Percentiles rank a stretch among this genome's conserved stretches.
Conservation (phyloP, 2,329 filamentous ascomycete genomes). For the Diaporthe citrichinensis region DNA sequence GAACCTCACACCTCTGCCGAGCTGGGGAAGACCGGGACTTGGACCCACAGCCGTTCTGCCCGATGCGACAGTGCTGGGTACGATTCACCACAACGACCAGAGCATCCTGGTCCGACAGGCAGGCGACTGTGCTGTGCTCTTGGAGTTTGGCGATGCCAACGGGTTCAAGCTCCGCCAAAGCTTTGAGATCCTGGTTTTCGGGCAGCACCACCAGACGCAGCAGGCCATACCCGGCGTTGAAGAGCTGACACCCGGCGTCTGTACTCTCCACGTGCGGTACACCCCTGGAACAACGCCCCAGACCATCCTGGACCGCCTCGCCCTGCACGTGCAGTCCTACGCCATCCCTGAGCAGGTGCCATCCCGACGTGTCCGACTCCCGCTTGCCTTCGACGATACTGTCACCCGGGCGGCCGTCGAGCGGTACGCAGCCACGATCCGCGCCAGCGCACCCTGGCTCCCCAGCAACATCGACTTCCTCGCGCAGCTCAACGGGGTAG, state of each 20-base stretch:
- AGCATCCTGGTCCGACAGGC: not conserved
- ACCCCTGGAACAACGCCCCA: not conserved
- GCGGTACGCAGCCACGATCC: slow-evolving; percentile 22
- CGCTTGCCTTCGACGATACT: slow-evolving; percentile 7
- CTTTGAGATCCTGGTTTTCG: slow-evolving; percentile 4
- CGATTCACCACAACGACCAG: not conserved
- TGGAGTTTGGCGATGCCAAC: not conserved
- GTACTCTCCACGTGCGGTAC: not conserved
- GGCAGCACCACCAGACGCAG: not conserved
- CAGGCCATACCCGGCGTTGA: not conserved
- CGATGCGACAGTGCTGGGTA: not conserved
- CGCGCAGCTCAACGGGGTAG: slow-evolving; percentile 12
- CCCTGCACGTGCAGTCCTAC: not conserved
- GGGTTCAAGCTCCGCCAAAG: not conserved
- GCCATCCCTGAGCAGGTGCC: not conserved
- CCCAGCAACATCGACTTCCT: slow-evolving; percentile 26
- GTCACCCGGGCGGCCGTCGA: not conserved
- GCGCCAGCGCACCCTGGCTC: slow-evolving; percentile 10
- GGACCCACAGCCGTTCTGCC: not conserved
- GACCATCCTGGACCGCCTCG: not conserved
- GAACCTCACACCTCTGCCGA: not conserved
- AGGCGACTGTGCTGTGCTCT: not conserved
- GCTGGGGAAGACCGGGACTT: not conserved
- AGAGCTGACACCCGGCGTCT: slow-evolving; percentile 7
- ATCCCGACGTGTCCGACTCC: not conserved